Conservation (phyloP, 345 rosid species). For the Citrus unshiu region DNA sequence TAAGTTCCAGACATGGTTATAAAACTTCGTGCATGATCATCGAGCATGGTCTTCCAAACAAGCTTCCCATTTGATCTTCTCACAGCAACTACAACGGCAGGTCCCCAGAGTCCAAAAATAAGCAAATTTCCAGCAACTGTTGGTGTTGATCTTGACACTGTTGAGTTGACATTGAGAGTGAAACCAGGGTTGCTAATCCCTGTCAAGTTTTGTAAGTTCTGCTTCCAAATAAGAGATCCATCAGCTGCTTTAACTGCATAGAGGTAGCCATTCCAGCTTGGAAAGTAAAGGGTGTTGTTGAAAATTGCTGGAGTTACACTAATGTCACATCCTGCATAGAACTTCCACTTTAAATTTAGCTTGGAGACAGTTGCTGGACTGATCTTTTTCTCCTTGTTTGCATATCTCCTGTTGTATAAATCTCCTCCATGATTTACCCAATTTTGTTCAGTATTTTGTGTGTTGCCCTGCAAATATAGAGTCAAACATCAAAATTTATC, state of each 20-base stretch:
- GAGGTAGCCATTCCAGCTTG: constrained; percentile 32
- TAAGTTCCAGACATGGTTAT: constrained; percentile 33
- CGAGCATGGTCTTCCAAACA: constrained; percentile 24
- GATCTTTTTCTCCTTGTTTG: constrained; percentile 15
- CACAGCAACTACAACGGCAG: constrained; percentile 25
- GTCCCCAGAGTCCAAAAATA: constrained; percentile 25
- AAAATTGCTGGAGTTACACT: constrained; percentile 29
- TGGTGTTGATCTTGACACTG: constrained; percentile 24
- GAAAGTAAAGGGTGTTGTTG: constrained; percentile 24
- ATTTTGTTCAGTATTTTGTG: neutral
- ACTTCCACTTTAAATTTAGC: constrained; percentile 25
- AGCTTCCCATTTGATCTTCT: constrained; percentile 18
- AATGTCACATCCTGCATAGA: constrained; percentile 20
- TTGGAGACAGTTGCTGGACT: constrained; percentile 17
- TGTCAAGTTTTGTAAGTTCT: constrained; percentile 10
- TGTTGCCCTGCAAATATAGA: neutral
- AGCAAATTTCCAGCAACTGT: constrained; percentile 25
- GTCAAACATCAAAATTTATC: neutral
- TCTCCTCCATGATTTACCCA: constrained; percentile 27
- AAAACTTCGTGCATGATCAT: constrained; percentile 11
- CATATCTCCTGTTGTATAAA: constrained; percentile 25
- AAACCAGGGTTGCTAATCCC: neutral
- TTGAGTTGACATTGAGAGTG: neutral
- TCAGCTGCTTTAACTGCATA: constrained; percentile 22
- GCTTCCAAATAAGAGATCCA: constrained; percentile 27